Evolutionary conservation across 306 rosid genomes (phyloP).

Genomic region (Delonix regia): DNA sequence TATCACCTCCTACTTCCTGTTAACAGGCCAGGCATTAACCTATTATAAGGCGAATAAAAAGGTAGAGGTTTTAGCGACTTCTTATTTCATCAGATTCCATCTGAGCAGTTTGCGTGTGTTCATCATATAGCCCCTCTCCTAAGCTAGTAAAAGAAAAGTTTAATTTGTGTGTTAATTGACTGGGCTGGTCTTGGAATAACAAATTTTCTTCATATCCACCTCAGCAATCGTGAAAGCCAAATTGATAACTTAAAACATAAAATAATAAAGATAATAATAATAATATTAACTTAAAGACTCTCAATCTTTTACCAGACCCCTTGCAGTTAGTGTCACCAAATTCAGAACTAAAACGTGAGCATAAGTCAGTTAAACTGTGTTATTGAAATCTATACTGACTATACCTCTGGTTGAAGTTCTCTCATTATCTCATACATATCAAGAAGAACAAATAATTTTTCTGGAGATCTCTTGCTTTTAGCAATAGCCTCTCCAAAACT

Average conservation of each 20-base stretch:
- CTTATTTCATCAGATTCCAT: neutral
- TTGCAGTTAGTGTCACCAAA: neutral
- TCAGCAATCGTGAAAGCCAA: conserved; percentile 13
- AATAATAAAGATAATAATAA: neutral
- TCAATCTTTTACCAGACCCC: conserved; percentile 1
- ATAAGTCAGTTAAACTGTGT: conserved; percentile 6
- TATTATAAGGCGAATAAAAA: neutral
- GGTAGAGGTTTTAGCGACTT: conserved; percentile 3
- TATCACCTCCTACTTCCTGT: neutral
- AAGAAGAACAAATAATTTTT: conserved; percentile 91
- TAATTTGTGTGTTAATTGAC: conserved; percentile 6
- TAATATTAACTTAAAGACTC: neutral
- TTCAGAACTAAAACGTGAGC: neutral
- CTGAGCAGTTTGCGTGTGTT: conserved; percentile 10
- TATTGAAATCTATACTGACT: conserved; percentile 16
- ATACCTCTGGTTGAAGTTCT: conserved; percentile 94
- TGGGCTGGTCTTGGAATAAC: conserved; percentile 8
- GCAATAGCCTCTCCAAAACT: conserved; percentile 98
- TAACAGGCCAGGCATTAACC: neutral
- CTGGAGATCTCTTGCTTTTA: conserved; percentile 99
- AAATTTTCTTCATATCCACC: conserved; percentile 8
- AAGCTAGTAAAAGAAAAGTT: conserved; percentile 3
- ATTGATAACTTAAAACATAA: neutral
- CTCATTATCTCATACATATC: conserved; percentile 99
- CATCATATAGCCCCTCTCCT: neutral